A percentile compares a stretch with the other conserved stretches of the same genome.
Conservation (phyloP, 2,329 filamentous ascomycete species). For the Talaromyces sp. region DNA sequence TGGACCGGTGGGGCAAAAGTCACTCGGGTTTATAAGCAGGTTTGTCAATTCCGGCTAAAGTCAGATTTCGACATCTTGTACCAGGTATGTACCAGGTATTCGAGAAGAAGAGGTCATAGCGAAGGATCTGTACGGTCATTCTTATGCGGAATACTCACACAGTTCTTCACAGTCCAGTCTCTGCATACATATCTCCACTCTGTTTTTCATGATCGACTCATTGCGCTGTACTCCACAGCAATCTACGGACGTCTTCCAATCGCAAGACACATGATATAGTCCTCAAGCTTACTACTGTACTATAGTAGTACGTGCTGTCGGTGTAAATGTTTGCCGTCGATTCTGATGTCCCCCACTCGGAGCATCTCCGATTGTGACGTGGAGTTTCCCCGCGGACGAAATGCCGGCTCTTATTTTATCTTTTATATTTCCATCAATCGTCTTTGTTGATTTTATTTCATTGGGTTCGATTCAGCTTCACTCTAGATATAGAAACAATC, state of each 20-base stretch:
- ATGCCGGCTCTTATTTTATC: not conserved
- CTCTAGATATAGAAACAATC: not conserved
- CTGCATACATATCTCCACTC: not conserved
- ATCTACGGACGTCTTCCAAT: not conserved
- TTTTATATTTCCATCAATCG: not conserved
- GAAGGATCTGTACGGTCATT: not conserved
- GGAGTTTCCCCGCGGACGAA: not conserved
- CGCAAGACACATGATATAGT: not conserved
- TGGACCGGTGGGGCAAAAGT: not conserved
- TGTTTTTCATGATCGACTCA: not conserved
- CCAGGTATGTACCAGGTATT: too few relatives aligned
- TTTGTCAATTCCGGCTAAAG: not conserved
- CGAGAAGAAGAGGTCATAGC: not conserved
- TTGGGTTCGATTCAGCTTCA: not conserved
- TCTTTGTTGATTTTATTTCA: not conserved
- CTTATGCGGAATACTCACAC: not conserved
- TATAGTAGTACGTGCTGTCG: too few relatives aligned
- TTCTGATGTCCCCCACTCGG: slow-evolving; percentile 13
- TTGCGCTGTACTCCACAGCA: not conserved
- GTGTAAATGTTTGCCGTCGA: not conserved
- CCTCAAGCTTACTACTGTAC: not conserved
- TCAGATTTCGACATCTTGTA: not conserved
- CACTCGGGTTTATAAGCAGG: not conserved
- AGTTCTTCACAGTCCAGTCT: not conserved
- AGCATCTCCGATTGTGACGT: slow-evolving; percentile 15